Conservation (phyloP, 441 rosid genomes). For the Breynia disticha region DNA sequence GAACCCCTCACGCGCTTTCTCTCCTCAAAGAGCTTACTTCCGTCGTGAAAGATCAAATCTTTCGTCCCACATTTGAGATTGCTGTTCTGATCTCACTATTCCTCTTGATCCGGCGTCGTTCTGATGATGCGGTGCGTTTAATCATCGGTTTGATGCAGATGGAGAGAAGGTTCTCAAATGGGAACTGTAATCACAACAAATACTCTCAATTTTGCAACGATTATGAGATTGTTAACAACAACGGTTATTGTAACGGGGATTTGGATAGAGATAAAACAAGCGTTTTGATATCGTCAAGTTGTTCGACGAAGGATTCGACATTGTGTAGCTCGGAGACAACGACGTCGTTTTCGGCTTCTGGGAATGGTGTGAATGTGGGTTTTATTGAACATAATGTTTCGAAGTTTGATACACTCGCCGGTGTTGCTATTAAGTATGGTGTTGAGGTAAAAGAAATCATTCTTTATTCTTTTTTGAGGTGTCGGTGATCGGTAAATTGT, state of each 20-base stretch:
- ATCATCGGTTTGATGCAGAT: background rate
- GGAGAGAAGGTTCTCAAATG: background rate
- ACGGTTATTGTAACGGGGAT: background rate
- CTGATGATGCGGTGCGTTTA: background rate
- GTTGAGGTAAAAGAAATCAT: slow-evolving; percentile 36
- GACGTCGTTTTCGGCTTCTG: background rate
- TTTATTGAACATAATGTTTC: slow-evolving; percentile 44
- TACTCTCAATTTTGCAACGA: background rate
- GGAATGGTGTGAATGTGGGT: background rate
- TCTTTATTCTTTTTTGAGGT: background rate
- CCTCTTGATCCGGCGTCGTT: background rate
- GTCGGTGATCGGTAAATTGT: background rate
- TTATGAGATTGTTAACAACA: background rate
- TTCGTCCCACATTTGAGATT: too few species aligned
- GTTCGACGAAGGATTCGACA: background rate
- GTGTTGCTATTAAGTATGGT: slow-evolving; percentile 62
- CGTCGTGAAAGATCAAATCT: too few species aligned
- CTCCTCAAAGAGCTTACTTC: too few species aligned
- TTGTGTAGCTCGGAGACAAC: background rate
- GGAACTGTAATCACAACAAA: background rate
- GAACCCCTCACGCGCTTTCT: too few species aligned
- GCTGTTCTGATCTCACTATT: background rate
- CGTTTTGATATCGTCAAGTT: background rate
- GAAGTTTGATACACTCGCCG: slow-evolving; percentile 54
- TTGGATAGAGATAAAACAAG: background rate